phyloP scores from a whole-genome alignment of 257 asterid species.

The Hygrophila difformis region DNA sequence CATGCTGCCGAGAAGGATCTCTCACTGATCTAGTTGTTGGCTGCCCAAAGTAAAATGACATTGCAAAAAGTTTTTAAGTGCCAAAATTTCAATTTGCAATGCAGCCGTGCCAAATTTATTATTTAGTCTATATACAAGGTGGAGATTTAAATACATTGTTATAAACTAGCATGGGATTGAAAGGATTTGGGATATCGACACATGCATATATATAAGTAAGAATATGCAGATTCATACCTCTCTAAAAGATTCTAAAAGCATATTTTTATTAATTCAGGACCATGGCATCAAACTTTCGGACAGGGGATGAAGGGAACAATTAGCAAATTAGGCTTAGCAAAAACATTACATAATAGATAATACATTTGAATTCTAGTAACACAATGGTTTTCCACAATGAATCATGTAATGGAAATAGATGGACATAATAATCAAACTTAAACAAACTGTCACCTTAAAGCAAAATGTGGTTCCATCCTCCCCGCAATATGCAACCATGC shows the following conservation, averaged over 20 bases:
- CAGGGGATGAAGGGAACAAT: too few relatives aligned
- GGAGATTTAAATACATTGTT: too few relatives aligned
- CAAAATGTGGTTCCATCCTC: conserved; percentile 67
- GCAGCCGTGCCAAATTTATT: not conserved
- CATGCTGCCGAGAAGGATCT: conserved; percentile 52
- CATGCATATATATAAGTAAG: too few relatives aligned
- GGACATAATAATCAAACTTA: not conserved
- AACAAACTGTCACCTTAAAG: conserved; percentile 56
- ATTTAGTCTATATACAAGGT: not conserved
- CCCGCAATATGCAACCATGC: conserved; percentile 80
- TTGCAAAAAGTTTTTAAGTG: not conserved
- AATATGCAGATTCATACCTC: too few relatives aligned
- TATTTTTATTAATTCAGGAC: not conserved
- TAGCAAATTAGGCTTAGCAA: too few relatives aligned
- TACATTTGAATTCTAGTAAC: not conserved
- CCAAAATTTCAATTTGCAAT: not conserved
- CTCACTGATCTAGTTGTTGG: conserved; percentile 46
- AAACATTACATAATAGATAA: too few relatives aligned
- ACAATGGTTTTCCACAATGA: not conserved
- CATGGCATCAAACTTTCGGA: not conserved
- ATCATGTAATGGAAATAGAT: not conserved
- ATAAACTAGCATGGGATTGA: not conserved
- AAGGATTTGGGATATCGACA: not conserved
- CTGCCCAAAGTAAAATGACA: conserved; percentile 26
- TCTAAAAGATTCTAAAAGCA: not conserved